Base-by-base conservation (phyloP, 2,329 filamentous ascomycete genomes). In the Beauveria sp. region DNA sequence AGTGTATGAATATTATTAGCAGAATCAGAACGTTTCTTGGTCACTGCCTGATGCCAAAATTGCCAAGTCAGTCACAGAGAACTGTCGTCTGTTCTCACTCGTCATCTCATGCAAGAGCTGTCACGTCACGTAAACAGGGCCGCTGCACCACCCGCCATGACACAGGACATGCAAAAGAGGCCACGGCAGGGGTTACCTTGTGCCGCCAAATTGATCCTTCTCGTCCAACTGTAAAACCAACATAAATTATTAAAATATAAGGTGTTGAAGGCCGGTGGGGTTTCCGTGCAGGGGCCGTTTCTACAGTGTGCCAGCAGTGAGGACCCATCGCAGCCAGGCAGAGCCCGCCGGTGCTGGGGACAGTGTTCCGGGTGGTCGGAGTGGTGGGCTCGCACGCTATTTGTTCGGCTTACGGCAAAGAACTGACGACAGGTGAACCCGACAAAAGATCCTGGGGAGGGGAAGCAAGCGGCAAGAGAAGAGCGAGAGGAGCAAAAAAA, bases 91-190 rank as follows among this genome's bases (percentile, higher is more conserved):
- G 54, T 38, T 56, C 54, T 55, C 20, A 34, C 53, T 54, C 52
- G 8, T 28, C 14, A 22, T 34, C 40, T 20, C 26, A 28, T 20
- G 20, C 52, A 54, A 22, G 22, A 9, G 14, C 53, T 28, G 42
- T 57, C 54, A 57, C 18, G 54, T 57, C 54, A 34, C 26, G n/a
- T 43, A 57, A 38, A 57, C 24, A 56, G 40, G 53, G 53, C 52
- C 45, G 38, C 52, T 45, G 34, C 22, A n/a, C 20, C 34, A 10
- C 31, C 52, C 7, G 40, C 22, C 52, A 45, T 20, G 16, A 22
- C 34, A 31, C 34, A 46, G 6, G 54, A n/a, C n/a, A 48, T 45
- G 9, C 40, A 14, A 5, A 34, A 12, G 53, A 46, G 16, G 40
- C 16, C 43, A 22, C 28, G 24, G 24, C 24, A 22, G 38, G 52